These are phyloP conservation scores for Huntiella decipiens DNA, from an alignment of 2,329 filamentous ascomycete genomes.

Conservation along the genomic window DNA sequence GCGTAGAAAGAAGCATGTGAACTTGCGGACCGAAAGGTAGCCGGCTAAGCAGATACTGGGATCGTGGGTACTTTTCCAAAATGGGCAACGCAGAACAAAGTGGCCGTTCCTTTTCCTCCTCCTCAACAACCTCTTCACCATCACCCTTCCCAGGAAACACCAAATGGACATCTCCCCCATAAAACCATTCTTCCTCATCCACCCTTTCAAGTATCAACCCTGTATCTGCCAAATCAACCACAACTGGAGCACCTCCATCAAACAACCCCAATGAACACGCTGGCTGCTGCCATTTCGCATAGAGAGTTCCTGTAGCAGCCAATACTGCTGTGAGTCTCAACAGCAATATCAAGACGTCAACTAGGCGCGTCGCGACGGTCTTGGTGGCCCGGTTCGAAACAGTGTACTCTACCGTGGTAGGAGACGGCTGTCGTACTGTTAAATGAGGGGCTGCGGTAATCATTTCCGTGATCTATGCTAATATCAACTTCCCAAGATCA, in stretches of 20 bases:
- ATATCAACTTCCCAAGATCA: too few species aligned
- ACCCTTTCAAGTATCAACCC: too few species aligned
- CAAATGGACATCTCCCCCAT: too few species aligned
- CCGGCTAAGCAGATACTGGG: constrained; percentile 17
- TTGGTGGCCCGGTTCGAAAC: constrained; percentile 57
- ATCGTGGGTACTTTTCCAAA: constrained; percentile 16
- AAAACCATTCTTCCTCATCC: too few species aligned
- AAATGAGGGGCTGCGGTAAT: constrained; percentile 42
- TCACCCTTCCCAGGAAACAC: too few species aligned
- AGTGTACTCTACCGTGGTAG: constrained; percentile 81
- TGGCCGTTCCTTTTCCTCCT: constrained; percentile 11
- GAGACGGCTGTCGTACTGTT: constrained; percentile 49
- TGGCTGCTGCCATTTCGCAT: constrained; percentile 26
- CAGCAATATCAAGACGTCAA: constrained; percentile 25
- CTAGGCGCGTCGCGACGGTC: constrained; percentile 27
- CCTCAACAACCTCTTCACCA: too few species aligned
- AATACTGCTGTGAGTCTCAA: constrained; percentile 24
- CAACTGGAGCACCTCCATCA: background rate
- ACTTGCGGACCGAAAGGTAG: constrained; percentile 23
- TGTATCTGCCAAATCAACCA: too few species aligned
- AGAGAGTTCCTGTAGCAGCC: constrained; percentile 28
- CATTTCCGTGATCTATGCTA: constrained; percentile 24
- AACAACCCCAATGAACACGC: constrained; percentile 11
- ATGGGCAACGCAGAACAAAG: constrained; percentile 15
- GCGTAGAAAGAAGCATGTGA: constrained; percentile 17